Evolutionary conservation across 768 basidiomycete genomes (phyloP).

Genomic region (Coprinopsis sp.): DNA sequence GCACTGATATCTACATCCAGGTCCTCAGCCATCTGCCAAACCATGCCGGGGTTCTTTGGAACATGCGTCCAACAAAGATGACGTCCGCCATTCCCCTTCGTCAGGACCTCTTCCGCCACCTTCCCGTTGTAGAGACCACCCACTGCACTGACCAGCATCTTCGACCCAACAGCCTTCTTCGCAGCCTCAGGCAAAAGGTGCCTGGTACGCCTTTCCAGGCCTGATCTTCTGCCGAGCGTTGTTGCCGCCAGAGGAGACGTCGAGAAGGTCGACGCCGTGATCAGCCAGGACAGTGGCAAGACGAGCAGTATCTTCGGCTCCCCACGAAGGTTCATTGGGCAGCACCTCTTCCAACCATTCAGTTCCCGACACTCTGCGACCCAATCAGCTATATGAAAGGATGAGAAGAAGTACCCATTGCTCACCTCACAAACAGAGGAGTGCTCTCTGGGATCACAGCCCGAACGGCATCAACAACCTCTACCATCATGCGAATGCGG

Average conservation of each 20-base stretch:
- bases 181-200: conserved; percentile 52
- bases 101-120: conserved; percentile 55
- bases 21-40: conserved; percentile 42
- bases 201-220: conserved; percentile 44
- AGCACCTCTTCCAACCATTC: conserved; percentile 66
- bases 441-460: conserved; percentile 53
- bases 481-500: conserved; percentile 34
- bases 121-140: conserved; percentile 53
- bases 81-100: conserved; percentile 57
- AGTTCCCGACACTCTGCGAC: conserved; percentile 55
- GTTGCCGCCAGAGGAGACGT: conserved; percentile 65
- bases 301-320: conserved; percentile 59
- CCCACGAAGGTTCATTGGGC: conserved; percentile 63
- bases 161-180: conserved; percentile 37
- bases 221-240: conserved; percentile 36
- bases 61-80: conserved; percentile 47
- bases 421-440: conserved; percentile 68
- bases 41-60: conserved; percentile 55
- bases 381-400: not conserved
- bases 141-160: conserved; percentile 39
- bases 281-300: conserved; percentile 55
- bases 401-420: not conserved
- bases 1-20: conserved; percentile 9
- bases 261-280: conserved; percentile 71
- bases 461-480: not conserved